Base-by-base conservation (phyloP, 257 asterid species). In the Lithospermum erythrorhizon region DNA sequence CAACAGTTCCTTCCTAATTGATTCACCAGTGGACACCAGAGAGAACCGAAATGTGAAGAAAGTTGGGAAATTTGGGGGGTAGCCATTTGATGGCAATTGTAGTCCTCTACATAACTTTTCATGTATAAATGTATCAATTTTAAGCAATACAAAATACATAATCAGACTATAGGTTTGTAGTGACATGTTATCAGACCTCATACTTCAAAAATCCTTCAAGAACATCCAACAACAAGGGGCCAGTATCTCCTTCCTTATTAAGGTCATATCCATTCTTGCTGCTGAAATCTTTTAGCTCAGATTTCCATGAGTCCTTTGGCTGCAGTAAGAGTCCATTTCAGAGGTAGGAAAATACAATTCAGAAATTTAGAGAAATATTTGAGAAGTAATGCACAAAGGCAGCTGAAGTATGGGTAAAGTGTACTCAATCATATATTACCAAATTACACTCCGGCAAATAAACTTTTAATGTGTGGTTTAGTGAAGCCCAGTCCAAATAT, bases 151-250 rank as follows among this genome's bases (percentile, higher is more conserved):
- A 8, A 11, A 41, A 41, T 41, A 41, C 49, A 41, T 37, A 37
- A 37, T 9, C 48, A 37, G 48, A 41, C 4, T 13, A 41, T 11
- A 41, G 0, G 18, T 41, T 41, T 41, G 49, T 8, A 41, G 18
- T 41, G 49, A 3, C 5, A 41, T 22, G 27, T 32, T 53, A 75
- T 74, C 83, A 21, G 56, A 89, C 99, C 99, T 93, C 97, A 56
- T 86, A 93, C 79, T 93, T 93, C 89, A 93, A 78, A 78, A 89
- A 93, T 62, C 99, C 99, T 77, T 87, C 96, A 66, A 93, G 95
- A 76, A 87, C 96, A 72, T 93, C 97, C 85, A 93, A 82, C 74
- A 93, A 94, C 76, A 93, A 76, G 55, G 99, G 99, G 55, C 88
- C 94, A 63, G 89, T 79, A 51, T 93, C 97, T 66, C 94, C 95